Evolutionary conservation across 495 filamentous ascomycete genomes (phyloP).

Genomic region (Glonium stellatum): DNA sequence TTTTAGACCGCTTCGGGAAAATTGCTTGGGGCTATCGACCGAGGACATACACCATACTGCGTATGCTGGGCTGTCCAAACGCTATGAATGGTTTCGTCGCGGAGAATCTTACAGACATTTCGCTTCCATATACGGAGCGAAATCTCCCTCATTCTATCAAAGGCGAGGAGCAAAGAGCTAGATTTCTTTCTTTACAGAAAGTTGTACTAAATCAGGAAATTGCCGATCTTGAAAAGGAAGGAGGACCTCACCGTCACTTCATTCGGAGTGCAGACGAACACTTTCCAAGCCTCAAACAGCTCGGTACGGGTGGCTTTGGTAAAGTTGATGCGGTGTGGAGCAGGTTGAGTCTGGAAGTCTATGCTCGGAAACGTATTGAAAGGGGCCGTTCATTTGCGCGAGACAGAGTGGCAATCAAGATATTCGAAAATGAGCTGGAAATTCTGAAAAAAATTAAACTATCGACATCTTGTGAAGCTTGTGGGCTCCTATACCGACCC

Average conservation of each 20-base stretch:
- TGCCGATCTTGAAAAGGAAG: slow-evolving; percentile 11
- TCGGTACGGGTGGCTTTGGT: slow-evolving; percentile 6
- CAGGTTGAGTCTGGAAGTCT: slow-evolving; percentile 6
- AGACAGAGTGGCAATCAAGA: slow-evolving; percentile 1
- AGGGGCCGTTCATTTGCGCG: neutral
- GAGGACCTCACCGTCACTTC: slow-evolving; percentile 5
- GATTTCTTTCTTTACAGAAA: slow-evolving; percentile 7
- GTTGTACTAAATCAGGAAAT: slow-evolving; percentile 4
- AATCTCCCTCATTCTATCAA: slow-evolving; percentile 12
- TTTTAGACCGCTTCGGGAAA: slow-evolving; percentile 3
- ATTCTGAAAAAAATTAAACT: no score
- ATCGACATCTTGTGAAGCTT: no score
- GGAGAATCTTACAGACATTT: slow-evolving; percentile 1
- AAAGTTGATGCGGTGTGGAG: slow-evolving; percentile 15
- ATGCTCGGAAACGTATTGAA: slow-evolving; percentile 16
- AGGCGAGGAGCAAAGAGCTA: slow-evolving; percentile 4
- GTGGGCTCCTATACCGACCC: no score
- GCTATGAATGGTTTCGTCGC: slow-evolving; percentile 4
- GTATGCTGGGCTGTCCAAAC: slow-evolving; percentile 8
- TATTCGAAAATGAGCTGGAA: slow-evolving; percentile 11
- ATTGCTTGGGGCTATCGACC: slow-evolving; percentile 7
- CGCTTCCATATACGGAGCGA: slow-evolving; percentile 8
- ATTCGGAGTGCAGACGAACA: slow-evolving; percentile 1
- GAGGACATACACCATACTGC: slow-evolving; percentile 9
- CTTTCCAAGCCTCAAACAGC: neutral